Base-by-base conservation (phyloP, 202 grass and related monocot genomes). In the Saccharum hybrid region DNA sequence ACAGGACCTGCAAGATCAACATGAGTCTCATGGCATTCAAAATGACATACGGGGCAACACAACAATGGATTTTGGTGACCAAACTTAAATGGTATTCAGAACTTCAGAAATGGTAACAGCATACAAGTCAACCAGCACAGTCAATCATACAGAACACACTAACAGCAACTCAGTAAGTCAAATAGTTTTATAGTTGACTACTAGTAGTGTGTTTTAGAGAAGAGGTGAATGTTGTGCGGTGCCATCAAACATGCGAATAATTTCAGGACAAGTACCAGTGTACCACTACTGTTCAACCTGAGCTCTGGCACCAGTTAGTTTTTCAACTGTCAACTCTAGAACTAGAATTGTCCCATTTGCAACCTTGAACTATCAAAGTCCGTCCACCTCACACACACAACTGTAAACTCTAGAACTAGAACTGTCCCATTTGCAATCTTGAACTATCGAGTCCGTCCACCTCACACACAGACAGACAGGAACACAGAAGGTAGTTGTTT, bases 181-280 rank as follows among this genome's bases (percentile, higher is more conserved):
- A 41, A 34, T 12, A 79, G 76, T n/a, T 37, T 34, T 10, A 41
- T 9, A 66, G 49, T 66, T 89, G 26, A 72, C 11, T 63, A 18
- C 11, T 63, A 12, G 52, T 57, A 38, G 26, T 26, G 56, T 21
- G 72, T 69, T 70, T 41, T 33, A 40, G 30, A 45, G 33, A 18
- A 63, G 2, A 45, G 59, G 49, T 28, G 57, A 49, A 23, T 49
- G 64, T 56, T 34, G 52, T 28, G 54, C 8, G 19, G 54, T 59
- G 33, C 54, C 59, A 45, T 73, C 18, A 68, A 74, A 65, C 30
- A 83, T 68, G 48, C 37, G 68, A 66, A 75, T 28, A 19, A 12
- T 71, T 48, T 66, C 23, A 33, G 26, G 28, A 19, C 4, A 74
- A 19, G 26, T 26, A 26, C 26, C 26, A 26, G 26, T 26, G 12